These are phyloP conservation scores for Alternaria consortialis DNA, from an alignment of 2,329 filamentous ascomycete genomes.

Conservation along the genomic window DNA sequence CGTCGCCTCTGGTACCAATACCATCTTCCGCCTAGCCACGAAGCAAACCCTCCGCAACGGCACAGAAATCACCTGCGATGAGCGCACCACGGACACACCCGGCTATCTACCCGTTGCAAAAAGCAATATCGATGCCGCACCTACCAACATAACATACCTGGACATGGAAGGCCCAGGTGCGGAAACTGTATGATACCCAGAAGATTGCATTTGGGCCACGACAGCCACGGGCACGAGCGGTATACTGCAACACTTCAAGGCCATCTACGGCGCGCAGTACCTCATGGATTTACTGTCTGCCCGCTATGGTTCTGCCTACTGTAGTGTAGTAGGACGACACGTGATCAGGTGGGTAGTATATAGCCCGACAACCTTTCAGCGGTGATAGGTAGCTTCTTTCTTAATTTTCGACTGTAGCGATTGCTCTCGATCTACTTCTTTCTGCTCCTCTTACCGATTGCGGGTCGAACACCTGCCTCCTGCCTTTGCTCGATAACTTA, in stretches of 20 bases:
- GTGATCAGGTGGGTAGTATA: too few species aligned
- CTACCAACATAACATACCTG: background rate
- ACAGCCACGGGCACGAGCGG: background rate
- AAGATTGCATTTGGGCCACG: constrained; percentile 1
- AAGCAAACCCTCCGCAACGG: background rate
- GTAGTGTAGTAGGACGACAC: too few species aligned
- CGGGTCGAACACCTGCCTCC: too few species aligned
- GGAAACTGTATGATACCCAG: background rate
- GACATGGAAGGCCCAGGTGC: background rate
- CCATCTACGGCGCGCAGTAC: background rate
- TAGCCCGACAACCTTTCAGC: too few species aligned
- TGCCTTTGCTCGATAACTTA: too few species aligned
- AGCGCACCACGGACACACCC: background rate
- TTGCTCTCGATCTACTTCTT: too few species aligned
- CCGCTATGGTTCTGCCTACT: background rate
- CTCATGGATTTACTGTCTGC: background rate
- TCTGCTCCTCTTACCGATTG: too few species aligned
- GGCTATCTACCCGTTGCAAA: background rate
- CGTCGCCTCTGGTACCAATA: background rate
- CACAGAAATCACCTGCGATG: background rate
- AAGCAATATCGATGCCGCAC: constrained; percentile 5
- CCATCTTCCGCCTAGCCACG: background rate
- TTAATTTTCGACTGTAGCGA: too few species aligned
- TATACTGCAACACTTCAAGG: background rate
- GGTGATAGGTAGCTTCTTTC: too few species aligned